Evolutionary conservation across 768 basidiomycete species (phyloP), one percentile per base, ranked within the genome.

Genomic region (Tephrocybe rancida): DNA sequence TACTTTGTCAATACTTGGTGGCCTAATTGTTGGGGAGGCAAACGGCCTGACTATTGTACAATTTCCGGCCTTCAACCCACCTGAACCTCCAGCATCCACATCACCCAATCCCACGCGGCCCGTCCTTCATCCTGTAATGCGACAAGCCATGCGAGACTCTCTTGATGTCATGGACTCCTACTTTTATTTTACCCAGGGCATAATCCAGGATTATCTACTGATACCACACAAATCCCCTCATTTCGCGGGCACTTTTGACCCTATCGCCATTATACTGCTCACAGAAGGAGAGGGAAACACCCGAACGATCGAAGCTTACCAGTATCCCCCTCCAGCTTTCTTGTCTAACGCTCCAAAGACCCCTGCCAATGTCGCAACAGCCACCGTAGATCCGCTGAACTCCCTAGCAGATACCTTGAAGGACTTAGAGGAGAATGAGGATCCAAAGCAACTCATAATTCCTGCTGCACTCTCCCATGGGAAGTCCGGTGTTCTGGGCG

Each of bases 181-280:
- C 49, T 81, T 84, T 56, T 92, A 91, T 61, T 70, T 76, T 13
- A 82, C 85, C 0, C 63, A 69, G 8, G 80, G 83, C 1, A 71
- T 82, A 0, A 77, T 86, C 7, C 90, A 94, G 62, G 93, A 97
- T 62, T 93, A 89, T 66, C 67, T 89, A 18, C 78, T 94, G 18
- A 64, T 92, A n/a, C 88, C 93, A 1, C 78, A 80, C 43, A 71
- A 76, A 8, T 87, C 65, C 47, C 91, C 91, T 3, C 87, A 93
- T 67, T 88, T 86, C 65, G 69, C 74, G 34, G 81, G 85, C 3
- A 70, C 78, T 10, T 85, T 77, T 64, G 90, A 94, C 61, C 87
- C 92, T 0, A 73, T 79, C 50, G 76, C 86, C 2, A 83, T 95
- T 18, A 60, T 95, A 42, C 64, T 88, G 41, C 66, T 89, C 2